Conservation (phyloP, 495 filamentous ascomycete species). For the Polyplosphaeria fusca region DNA sequence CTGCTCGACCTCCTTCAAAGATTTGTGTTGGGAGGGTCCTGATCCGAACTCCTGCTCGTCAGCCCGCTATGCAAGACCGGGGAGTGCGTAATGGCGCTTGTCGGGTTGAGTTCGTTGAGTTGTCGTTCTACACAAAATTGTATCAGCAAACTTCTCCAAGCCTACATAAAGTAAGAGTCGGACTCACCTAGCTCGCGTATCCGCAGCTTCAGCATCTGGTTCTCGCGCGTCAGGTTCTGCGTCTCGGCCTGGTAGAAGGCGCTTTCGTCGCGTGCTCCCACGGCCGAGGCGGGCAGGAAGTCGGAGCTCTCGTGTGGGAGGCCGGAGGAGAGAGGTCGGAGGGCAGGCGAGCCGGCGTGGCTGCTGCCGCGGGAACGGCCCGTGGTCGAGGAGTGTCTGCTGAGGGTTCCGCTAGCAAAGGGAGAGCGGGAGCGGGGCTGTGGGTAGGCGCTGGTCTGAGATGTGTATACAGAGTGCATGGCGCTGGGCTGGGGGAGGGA, state of each 20-base stretch:
- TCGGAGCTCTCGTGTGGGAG: conserved; percentile 36
- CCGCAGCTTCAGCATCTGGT: conserved; percentile 83
- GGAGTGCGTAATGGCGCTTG: conserved; percentile 23
- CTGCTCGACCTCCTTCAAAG: too few relatives aligned
- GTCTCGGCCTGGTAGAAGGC: conserved; percentile 92
- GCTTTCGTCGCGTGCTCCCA: conserved; percentile 60
- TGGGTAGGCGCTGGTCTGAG: background rate
- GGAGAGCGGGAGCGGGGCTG: conserved; percentile 35
- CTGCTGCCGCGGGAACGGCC: conserved; percentile 36
- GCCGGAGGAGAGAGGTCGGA: conserved; percentile 36
- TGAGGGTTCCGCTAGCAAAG: conserved; percentile 47
- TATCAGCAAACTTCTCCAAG: background rate
- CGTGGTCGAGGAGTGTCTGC: conserved; percentile 49
- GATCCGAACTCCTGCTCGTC: too few relatives aligned
- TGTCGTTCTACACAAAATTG: conserved; percentile 21
- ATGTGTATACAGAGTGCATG: conserved; percentile 40
- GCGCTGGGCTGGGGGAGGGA: conserved; percentile 49
- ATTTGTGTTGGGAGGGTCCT: too few relatives aligned
- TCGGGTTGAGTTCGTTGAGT: conserved; percentile 25
- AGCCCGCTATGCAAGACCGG: conserved; percentile 11
- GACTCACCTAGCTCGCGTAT: conserved; percentile 75
- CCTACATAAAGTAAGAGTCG: background rate
- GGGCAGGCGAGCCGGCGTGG: conserved; percentile 40
- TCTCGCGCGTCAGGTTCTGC: conserved; percentile 80
- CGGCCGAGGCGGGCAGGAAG: conserved; percentile 29